Base-by-base conservation (phyloP, 2,329 filamentous ascomycete species). In the Colletotrichum noveboracense region DNA sequence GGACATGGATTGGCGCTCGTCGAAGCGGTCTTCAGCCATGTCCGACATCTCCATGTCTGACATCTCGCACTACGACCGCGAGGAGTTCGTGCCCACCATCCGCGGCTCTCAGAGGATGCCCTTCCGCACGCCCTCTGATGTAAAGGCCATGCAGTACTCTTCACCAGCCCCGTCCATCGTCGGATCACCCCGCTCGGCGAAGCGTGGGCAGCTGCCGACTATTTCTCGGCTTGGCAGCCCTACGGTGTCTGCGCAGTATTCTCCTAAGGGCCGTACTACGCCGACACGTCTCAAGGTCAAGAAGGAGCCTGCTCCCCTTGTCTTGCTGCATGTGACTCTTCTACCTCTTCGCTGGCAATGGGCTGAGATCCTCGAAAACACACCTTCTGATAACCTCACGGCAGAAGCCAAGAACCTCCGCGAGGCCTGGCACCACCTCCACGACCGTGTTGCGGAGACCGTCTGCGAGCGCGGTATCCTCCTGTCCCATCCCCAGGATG, bases 301-400 rank as follows among this genome's bases (percentile, higher is more conserved):
- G 78, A 89, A 89, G 70, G 90, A 91, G 65, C 82, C 84, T 2
- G 82, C 87, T n/a, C 95, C 95, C 4, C 88, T 97, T 3, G 94
- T 97, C 2, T 87, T 97, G 62, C 87, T 97, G 6, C 95, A 97
- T 79, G 93, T 95, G 43, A 96, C 94, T 0, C 87, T 96, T 1
- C 86, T 97, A 7, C 94, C 95, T 0, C 87, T 95, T 12, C 88
- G 91, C 55, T 91, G 93, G 87, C 87, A 88, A 1, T 96, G 93
- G 88, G 90, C 87, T 2, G 87, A 89, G 28, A 83, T 92, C 10
- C 82, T 93, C 32, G 87, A 91, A 56, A 80, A 78, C 10, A 81
- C 77, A 34, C 84, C 79, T n/a, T 84, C 83, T 8, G 82, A 81
- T 30, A 81, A 83, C 6, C 81, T 90, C 32, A 87, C 86, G 9